Conservation (phyloP, 148 eudicot genomes). For the Suaeda aralocaspica region DNA sequence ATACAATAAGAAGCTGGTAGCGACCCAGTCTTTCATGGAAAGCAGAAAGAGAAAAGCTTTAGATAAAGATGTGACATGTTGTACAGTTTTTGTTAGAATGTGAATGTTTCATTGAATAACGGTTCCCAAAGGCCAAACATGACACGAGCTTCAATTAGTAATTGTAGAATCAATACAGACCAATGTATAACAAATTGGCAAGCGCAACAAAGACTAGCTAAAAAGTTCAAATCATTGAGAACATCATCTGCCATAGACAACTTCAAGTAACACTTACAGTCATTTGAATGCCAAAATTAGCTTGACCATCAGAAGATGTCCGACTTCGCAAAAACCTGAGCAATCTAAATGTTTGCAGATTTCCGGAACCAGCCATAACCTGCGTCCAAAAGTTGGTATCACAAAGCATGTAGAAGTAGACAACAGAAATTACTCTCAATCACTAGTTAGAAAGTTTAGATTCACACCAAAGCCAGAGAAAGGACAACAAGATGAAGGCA, state of each 20-base stretch:
- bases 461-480: conserved; percentile 77
- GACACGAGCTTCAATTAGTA: not conserved
- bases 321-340: conserved; percentile 81
- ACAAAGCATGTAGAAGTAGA: conserved; percentile 15
- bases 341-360: conserved; percentile 70
- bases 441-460: not conserved
- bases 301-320: conserved; percentile 72
- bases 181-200: no score
- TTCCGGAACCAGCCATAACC: conserved; percentile 99
- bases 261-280: conserved; percentile 51
- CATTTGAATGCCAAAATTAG: conserved; percentile 86
- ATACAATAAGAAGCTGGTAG: not conserved
- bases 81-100: not conserved
- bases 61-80: not conserved
- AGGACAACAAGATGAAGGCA: conserved; percentile 94
- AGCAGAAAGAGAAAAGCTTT: not conserved
- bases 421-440: not conserved
- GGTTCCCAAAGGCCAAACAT: not conserved
- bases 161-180: no score
- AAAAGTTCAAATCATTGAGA: not conserved
- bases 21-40: not conserved
- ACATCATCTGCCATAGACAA: not conserved
- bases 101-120: not conserved
- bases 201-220: not conserved
- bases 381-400: conserved; percentile 35